A percentile compares a stretch with the other conserved stretches of the same genome.
These are phyloP conservation scores for Periconia sp. DNA, from an alignment of 2,329 filamentous ascomycete genomes.

Conservation along the genomic window DNA sequence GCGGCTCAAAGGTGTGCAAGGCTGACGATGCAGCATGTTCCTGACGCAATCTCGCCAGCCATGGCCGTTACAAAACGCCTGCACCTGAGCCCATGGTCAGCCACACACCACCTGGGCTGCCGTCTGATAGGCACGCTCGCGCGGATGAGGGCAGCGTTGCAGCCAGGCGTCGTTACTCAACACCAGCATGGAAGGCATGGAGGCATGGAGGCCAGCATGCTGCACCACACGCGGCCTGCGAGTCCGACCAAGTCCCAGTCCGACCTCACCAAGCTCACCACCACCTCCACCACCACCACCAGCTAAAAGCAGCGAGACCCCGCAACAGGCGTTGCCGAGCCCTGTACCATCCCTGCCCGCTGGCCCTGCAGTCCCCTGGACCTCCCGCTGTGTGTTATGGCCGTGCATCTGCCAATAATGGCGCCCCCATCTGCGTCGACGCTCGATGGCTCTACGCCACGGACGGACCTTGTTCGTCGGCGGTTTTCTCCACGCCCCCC, in stretches of 20 bases:
- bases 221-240: constrained; percentile 32
- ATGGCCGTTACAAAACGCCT: constrained; percentile 44
- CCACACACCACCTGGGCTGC: constrained; percentile 24
- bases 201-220: constrained; percentile 28
- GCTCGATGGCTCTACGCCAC: constrained; percentile 45
- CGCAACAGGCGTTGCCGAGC: constrained; percentile 53
- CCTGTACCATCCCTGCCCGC: constrained; percentile 38
- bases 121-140: constrained; percentile 30
- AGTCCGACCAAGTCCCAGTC: constrained; percentile 26
- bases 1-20: constrained; percentile 46
- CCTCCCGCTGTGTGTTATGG: constrained; percentile 42
- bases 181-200: constrained; percentile 32
- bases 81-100: constrained; percentile 32
- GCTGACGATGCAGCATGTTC: constrained; percentile 49
- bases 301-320: constrained; percentile 38
- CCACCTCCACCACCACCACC: constrained; percentile 13
- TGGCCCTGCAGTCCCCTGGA: constrained; percentile 43
- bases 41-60: constrained; percentile 49
- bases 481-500: constrained; percentile 47
- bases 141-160: constrained; percentile 21
- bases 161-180: constrained; percentile 29
- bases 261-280: constrained; percentile 25
- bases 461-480: constrained; percentile 47
- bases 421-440: constrained; percentile 39
- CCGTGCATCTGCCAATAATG: constrained; percentile 46